Conservation (phyloP, 305 asterid genomes). For the Withania somnifera region DNA sequence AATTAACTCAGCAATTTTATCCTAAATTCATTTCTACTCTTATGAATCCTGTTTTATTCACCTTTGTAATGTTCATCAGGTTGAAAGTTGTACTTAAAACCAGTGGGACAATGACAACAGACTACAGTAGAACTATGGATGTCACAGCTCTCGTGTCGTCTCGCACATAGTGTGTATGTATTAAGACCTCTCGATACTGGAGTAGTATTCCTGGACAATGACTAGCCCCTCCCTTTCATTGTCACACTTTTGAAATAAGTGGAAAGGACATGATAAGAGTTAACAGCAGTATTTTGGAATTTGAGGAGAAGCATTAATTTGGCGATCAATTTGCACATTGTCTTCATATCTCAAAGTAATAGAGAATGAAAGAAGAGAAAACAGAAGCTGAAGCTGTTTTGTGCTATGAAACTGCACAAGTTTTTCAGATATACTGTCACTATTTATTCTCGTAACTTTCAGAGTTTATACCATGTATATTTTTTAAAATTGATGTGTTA, state of each 20-base stretch:
- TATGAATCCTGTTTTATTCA: background rate
- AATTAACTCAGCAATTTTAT: background rate
- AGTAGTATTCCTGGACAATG: background rate
- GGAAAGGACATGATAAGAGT: background rate
- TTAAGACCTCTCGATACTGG: background rate
- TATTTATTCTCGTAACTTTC: background rate
- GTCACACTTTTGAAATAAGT: background rate
- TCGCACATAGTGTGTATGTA: background rate
- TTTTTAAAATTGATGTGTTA: no score
- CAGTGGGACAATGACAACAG: background rate
- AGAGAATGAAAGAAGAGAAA: background rate
- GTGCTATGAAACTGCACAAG: background rate
- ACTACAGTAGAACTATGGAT: background rate
- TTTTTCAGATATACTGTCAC: background rate
- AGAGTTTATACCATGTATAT: no score
- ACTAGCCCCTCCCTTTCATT: background rate
- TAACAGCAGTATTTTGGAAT: background rate
- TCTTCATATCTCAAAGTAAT: background rate
- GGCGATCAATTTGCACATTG: background rate
- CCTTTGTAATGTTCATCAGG: background rate
- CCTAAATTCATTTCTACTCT: background rate
- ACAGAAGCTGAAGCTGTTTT: background rate
- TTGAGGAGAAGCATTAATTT: background rate
- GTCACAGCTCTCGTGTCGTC: background rate
- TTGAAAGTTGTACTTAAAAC: background rate